Conservation (phyloP, 768 basidiomycete species). For the Phylloporus arenicola region DNA sequence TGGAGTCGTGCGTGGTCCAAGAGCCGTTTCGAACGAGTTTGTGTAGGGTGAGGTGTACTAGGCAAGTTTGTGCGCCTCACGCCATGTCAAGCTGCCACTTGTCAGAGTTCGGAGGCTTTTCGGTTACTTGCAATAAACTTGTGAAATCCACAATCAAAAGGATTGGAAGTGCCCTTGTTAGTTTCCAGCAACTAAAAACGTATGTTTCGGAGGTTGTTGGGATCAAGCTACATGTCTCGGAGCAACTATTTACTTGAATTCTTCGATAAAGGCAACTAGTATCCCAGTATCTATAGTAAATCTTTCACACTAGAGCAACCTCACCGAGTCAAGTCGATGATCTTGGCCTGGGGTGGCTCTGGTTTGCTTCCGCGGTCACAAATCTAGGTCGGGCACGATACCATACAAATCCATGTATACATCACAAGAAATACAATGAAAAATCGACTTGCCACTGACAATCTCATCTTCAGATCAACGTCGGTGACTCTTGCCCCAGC, state of each 20-base stretch:
- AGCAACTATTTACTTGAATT: no score
- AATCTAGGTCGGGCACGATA: no score
- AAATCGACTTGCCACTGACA: no score
- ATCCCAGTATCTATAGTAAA: no score
- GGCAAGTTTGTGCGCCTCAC: not conserved
- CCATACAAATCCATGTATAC: conserved; percentile 13
- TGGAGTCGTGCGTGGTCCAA: not conserved
- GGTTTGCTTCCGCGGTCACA: no score
- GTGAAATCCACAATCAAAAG: not conserved
- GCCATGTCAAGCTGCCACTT: not conserved
- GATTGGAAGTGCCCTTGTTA: not conserved
- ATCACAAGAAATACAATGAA: not conserved
- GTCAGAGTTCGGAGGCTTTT: not conserved
- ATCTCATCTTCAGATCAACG: conserved; percentile 33
- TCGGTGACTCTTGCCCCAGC: conserved; percentile 54
- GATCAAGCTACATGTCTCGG: not conserved
- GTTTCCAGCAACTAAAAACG: not conserved
- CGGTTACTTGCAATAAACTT: not conserved
- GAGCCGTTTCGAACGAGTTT: not conserved
- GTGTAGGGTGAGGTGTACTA: not conserved
- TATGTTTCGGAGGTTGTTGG: not conserved
- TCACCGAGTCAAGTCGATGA: no score
- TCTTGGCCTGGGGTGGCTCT: no score
- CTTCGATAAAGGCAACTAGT: no score
- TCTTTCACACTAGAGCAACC: no score